These are phyloP conservation scores for Candida ascalaphidarum DNA, from an alignment of 805 yeast genomes.

Conservation along the genomic window DNA sequence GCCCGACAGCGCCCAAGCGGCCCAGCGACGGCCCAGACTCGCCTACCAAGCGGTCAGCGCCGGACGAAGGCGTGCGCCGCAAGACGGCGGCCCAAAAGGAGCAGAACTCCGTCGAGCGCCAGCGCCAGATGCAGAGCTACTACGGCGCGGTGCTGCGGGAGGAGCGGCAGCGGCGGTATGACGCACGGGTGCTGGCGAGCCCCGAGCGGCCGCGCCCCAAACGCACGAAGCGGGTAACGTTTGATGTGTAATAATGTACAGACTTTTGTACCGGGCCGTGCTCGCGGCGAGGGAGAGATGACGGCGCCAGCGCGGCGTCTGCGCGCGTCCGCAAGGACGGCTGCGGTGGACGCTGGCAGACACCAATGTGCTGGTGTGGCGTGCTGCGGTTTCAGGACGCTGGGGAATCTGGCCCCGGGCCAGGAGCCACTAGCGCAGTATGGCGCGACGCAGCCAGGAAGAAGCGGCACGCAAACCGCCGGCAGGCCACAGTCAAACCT, in stretches of 20 bases:
- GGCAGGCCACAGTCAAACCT: not conserved
- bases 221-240: too few species aligned
- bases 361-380: too few species aligned
- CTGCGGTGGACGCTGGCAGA: too few species aligned
- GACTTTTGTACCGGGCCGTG: too few species aligned
- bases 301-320: too few species aligned
- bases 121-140: conserved; percentile 18
- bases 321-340: too few species aligned
- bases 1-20: too few species aligned
- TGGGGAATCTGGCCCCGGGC: conserved; percentile 1
- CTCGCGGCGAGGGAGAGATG: conserved; percentile 1
- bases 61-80: not conserved
- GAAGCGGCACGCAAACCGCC: not conserved
- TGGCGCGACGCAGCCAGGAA: conserved; percentile 1
- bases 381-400: too few species aligned
- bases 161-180: conserved; percentile 15
- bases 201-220: not conserved
- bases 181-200: conserved; percentile 5
- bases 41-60: too few species aligned
- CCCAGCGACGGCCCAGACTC: too few species aligned
- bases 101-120: conserved; percentile 7
- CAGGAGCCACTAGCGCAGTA: not conserved
- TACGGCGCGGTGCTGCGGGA: conserved; percentile 15
- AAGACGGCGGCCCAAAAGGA: conserved; percentile 8
- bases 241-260: too few species aligned